Evolutionary conservation across 371 early-diverging fungal genomes (phyloP).

Genomic region (Mucor racemosus): DNA sequence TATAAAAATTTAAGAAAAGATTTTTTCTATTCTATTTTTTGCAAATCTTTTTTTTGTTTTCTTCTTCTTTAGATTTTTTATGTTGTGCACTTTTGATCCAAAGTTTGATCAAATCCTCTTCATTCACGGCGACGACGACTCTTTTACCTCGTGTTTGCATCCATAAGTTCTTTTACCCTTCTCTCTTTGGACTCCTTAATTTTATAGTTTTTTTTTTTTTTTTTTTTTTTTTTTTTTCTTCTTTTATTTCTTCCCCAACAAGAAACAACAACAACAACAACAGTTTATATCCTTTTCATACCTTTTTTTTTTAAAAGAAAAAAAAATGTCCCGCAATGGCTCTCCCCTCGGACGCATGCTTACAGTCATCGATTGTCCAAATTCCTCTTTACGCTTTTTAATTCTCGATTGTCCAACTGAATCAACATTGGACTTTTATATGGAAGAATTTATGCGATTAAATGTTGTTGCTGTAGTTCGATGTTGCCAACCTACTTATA

Average conservation of each 20-base stretch:
- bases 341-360: slow-evolving; percentile 41
- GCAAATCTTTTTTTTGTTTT: slow-evolving; percentile 8
- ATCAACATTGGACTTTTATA: slow-evolving; percentile 79
- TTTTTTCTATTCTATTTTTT: background rate
- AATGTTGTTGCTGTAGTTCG: slow-evolving; percentile 85
- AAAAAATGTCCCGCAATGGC: slow-evolving; percentile 33
- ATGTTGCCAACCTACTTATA: slow-evolving; percentile 90
- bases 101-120: slow-evolving; percentile 28
- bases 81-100: slow-evolving; percentile 30
- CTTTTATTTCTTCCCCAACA: background rate
- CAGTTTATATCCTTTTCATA: slow-evolving; percentile 20
- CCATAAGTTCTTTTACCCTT: slow-evolving; percentile 13
- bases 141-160: slow-evolving; percentile 17
- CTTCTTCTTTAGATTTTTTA: slow-evolving; percentile 19
- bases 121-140: slow-evolving; percentile 16
- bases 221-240: no score
- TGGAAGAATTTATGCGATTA: slow-evolving; percentile 77
- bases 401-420: slow-evolving; percentile 93
- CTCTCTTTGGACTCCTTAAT: background rate
- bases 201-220: background rate
- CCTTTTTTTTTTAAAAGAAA: slow-evolving; percentile 4
- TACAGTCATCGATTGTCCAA: slow-evolving; percentile 34
- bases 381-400: slow-evolving; percentile 71
- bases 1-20: background rate
- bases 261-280: background rate